Evolutionary conservation across 768 basidiomycete genomes (phyloP).

Genomic region (Infundibulicybe gibba): DNA sequence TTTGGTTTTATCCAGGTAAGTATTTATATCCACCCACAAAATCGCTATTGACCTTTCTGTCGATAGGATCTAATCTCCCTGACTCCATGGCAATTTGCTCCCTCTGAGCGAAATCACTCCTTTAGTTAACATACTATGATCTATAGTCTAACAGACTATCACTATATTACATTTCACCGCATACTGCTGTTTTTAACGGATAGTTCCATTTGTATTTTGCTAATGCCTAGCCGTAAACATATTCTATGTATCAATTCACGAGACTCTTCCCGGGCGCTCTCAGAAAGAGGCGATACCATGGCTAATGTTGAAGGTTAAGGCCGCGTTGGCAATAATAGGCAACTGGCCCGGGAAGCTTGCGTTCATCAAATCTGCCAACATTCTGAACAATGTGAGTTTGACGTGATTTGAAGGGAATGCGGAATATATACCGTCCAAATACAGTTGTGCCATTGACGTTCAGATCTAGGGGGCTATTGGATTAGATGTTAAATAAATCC

Average conservation of each 20-base stretch:
- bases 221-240: too few relatives aligned
- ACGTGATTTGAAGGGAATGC: not conserved
- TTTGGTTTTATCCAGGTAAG: conserved; percentile 65
- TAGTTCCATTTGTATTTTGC: conserved; percentile 1
- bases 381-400: conserved; percentile 16
- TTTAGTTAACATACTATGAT: not conserved
- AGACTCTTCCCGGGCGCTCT: not conserved
- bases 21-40: not conserved
- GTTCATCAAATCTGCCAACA: conserved; percentile 33
- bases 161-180: not conserved
- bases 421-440: conserved; percentile 28
- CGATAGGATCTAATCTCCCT: conserved; percentile 12
- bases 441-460: conserved; percentile 37
- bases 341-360: conserved; percentile 29
- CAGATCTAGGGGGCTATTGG: conserved; percentile 16
- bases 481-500: too few relatives aligned
- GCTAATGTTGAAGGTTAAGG: conserved; percentile 30
- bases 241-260: too few relatives aligned
- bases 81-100: conserved; percentile 9
- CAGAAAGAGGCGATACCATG: conserved; percentile 36
- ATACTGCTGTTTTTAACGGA: not conserved
- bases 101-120: not conserved
- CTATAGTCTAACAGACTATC: not conserved
- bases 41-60: not conserved
- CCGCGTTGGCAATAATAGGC: conserved; percentile 31